Evolutionary conservation across 345 rosid genomes (phyloP).

Genomic region (Eucalyptus victrix): DNA sequence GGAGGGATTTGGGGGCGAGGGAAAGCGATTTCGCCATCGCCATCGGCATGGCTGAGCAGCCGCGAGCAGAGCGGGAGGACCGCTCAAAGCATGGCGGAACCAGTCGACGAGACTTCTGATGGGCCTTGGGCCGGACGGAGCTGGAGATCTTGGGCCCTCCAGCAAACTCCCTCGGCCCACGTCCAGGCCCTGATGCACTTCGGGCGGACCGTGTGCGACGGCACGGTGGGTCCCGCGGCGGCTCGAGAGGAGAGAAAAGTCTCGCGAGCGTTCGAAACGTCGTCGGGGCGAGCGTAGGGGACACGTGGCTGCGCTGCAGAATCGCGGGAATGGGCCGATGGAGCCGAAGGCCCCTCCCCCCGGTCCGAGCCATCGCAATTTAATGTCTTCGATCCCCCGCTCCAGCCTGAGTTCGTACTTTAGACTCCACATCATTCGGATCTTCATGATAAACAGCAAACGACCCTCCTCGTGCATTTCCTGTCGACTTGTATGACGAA

Average conservation of each 20-base stretch:
- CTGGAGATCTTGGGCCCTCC: background rate
- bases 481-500: too few species aligned
- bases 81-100: background rate
- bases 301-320: background rate
- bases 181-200: background rate
- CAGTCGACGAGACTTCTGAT: background rate
- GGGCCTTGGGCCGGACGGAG: background rate
- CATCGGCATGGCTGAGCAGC: background rate
- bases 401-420: too few species aligned
- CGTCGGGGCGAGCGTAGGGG: background rate
- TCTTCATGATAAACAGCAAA: background rate
- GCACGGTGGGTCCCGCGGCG: background rate
- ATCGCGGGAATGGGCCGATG: background rate
- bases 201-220: background rate
- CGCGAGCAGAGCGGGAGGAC: background rate
- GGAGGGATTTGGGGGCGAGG: conserved; percentile 7
- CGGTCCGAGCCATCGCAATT: too few species aligned
- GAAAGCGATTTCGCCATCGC: background rate
- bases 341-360: background rate
- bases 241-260: background rate
- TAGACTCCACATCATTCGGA: background rate
- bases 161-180: background rate
- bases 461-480: too few species aligned
- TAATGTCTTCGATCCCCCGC: too few species aligned
- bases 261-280: background rate